phyloP scores from a whole-genome alignment of 768 basidiomycete genomes.

The Leucosporidium scottii region DNA sequence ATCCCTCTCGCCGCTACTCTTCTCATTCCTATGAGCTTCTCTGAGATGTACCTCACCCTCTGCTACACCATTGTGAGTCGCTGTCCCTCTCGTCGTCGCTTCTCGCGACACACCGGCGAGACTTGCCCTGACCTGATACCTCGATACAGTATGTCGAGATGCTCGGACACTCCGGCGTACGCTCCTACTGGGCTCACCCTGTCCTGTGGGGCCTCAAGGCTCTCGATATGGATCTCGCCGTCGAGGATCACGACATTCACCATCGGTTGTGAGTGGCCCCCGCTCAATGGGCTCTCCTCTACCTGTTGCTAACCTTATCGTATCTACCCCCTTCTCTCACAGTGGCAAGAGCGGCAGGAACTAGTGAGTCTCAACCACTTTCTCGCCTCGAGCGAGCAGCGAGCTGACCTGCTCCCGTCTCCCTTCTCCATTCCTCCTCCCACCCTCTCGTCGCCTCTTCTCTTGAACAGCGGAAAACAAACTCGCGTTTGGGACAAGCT shows the following conservation, averaged over 20 bases:
- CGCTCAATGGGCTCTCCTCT: no score
- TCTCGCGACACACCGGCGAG: no score
- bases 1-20: constrained; percentile 4
- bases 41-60: constrained; percentile 9
- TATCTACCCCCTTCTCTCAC: no score
- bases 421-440: no score
- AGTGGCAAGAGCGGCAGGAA: constrained; percentile 17
- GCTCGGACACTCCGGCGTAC: constrained; percentile 22
- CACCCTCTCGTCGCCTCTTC: no score
- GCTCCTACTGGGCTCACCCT: constrained; percentile 16
- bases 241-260: constrained; percentile 26
- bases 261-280: constrained; percentile 1
- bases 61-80: constrained; percentile 5
- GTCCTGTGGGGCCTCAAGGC: constrained; percentile 13
- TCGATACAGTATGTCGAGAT: constrained; percentile 18
- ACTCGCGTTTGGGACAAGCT: constrained; percentile 10
- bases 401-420: neutral
- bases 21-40: constrained; percentile 20
- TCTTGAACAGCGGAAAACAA: constrained; percentile 9
- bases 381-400: no score
- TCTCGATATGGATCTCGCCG: constrained; percentile 12
- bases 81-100: neutral
- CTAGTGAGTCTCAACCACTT: neutral
- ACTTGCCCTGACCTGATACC: neutral
- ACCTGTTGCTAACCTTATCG: no score